Base-by-base conservation (phyloP, 148 eudicot genomes). In the Vaccinium vitisidaea region DNA sequence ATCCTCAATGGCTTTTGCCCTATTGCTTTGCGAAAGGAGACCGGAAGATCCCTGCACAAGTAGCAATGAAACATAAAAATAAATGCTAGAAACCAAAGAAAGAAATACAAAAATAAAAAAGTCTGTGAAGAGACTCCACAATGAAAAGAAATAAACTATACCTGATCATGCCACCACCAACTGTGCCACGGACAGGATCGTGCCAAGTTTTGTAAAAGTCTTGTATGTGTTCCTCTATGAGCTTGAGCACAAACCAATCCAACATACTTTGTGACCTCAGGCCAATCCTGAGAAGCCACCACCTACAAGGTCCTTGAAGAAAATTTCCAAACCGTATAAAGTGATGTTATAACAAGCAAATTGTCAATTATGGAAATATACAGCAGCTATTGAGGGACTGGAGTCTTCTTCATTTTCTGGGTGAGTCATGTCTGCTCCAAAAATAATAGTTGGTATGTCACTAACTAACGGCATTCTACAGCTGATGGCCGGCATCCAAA, bases 361-460 rank as follows among this genome's bases (percentile, higher is more conserved):
- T 27, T 18, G 25, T 81, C 67, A 50, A 58, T 76, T 49, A 23
- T 79, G 52, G 80, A 73, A 89, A 13, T 61, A 9, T 92, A 93
- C 94, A 84, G 95, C 97, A 84, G 95, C 98, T 39, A 96, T 90
- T 18, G 99, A 96, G 11, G 95, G 98, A 86, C 95, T 96, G 11
- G 88, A 83, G 25, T 84, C 88, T 83, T 84, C 88, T 83, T 92
- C 92, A 53, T 93, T 88, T 83, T 94, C 94, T 2, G 99, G 99
- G 74, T 96, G 97, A 48, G 95, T 96, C 43, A 96, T 98, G 79
- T 95, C 98, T 53, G 95, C 98, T 77, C 98, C 98, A 79, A 95
- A 92, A 52, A 93, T 93, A 79, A 93, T 91, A 25, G 95, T 93
- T 10, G 95, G 93, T 87, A 91, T 93, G 83, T 93, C 95, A 82